A percentile compares a stretch with the other conserved stretches of the same genome.
Evolutionary conservation across 495 filamentous ascomycete species (phyloP).

Genomic region (Penicillium cosmopolitanum): DNA sequence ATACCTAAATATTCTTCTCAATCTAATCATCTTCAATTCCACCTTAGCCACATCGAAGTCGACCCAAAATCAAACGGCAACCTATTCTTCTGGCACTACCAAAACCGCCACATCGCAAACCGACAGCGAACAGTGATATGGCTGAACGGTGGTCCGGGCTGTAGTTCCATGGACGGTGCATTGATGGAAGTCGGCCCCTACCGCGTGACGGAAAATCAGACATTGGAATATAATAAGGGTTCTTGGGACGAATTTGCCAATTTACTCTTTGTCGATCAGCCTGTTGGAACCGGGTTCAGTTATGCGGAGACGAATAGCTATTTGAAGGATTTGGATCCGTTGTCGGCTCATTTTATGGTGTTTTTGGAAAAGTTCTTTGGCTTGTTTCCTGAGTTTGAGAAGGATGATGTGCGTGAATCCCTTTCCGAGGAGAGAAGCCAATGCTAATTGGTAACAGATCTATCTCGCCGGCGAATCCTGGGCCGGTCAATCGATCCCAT

Average conservation of each 20-base stretch:
- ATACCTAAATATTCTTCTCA: too few relatives aligned
- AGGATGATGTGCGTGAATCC: slow-evolving; percentile 77
- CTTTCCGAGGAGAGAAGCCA: neutral
- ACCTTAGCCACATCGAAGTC: slow-evolving; percentile 82
- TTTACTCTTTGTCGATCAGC: slow-evolving; percentile 93
- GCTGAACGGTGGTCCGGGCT: slow-evolving; percentile 96
- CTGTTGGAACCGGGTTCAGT: slow-evolving; percentile 94
- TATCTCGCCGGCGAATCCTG: slow-evolving; percentile 96
- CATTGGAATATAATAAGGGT: slow-evolving; percentile 80
- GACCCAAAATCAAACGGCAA: slow-evolving; percentile 82
- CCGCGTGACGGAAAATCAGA: slow-evolving; percentile 75
- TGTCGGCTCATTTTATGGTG: slow-evolving; percentile 83
- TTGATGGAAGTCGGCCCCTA: slow-evolving; percentile 98
- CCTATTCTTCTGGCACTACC: slow-evolving; percentile 97
- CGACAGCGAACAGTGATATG: slow-evolving; percentile 91
- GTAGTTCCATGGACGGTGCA: slow-evolving; percentile 95
- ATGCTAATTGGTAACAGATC: slow-evolving; percentile 61
- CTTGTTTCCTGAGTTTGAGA: slow-evolving; percentile 89
- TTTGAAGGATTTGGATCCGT: slow-evolving; percentile 80
- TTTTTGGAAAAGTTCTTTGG: slow-evolving; percentile 91
- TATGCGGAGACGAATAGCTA: slow-evolving; percentile 88
- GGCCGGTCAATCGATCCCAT: slow-evolving; percentile 95
- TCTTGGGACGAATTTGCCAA: slow-evolving; percentile 98
- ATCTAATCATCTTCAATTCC: neutral
- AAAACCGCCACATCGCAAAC: slow-evolving; percentile 94